A percentile compares a stretch with the other conserved stretches of the same genome.
Conservation (phyloP, 805 yeast species). For the Kodamaea lidongshanica region DNA sequence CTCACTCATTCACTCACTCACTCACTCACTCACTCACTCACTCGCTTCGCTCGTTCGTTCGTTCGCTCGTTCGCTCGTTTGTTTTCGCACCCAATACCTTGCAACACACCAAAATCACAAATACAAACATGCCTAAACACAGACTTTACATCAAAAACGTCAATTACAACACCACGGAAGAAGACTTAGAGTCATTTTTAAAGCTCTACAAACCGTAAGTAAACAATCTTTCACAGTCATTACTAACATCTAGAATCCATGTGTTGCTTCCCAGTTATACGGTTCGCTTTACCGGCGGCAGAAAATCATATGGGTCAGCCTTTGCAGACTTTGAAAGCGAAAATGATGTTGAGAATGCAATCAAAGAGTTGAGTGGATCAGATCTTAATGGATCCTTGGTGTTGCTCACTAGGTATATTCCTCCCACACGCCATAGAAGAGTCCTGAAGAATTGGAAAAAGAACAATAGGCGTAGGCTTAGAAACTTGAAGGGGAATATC, state of each 20-base stretch:
- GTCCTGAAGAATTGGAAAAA: too few species aligned
- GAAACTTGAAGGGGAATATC: too few species aligned
- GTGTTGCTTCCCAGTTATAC: slow-evolving; percentile 53
- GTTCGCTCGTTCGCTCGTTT: not conserved
- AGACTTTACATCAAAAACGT: slow-evolving; percentile 54
- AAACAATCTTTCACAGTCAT: not conserved
- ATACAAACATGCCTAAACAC: slow-evolving; percentile 5
- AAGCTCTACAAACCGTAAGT: slow-evolving; percentile 43
- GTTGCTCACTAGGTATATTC: slow-evolving; percentile 34
- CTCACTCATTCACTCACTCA: too few species aligned
- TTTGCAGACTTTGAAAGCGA: slow-evolving; percentile 30
- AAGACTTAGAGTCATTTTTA: slow-evolving; percentile 42
- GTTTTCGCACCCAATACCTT: slow-evolving; percentile 1
- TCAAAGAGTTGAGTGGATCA: slow-evolving; percentile 20
- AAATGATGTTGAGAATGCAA: slow-evolving; percentile 25
- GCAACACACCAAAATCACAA: not conserved
- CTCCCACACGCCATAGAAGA: too few species aligned
- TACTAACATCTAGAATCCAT: slow-evolving; percentile 14
- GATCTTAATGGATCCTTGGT: slow-evolving; percentile 33
- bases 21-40: not conserved
- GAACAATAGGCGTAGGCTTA: too few species aligned
- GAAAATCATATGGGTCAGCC: slow-evolving; percentile 48
- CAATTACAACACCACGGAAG: slow-evolving; percentile 46
- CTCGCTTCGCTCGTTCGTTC: not conserved
- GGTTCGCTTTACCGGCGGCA: slow-evolving; percentile 38